Conservation (phyloP, 2,329 filamentous ascomycete genomes). For the Biscogniauxia mediterranea region DNA sequence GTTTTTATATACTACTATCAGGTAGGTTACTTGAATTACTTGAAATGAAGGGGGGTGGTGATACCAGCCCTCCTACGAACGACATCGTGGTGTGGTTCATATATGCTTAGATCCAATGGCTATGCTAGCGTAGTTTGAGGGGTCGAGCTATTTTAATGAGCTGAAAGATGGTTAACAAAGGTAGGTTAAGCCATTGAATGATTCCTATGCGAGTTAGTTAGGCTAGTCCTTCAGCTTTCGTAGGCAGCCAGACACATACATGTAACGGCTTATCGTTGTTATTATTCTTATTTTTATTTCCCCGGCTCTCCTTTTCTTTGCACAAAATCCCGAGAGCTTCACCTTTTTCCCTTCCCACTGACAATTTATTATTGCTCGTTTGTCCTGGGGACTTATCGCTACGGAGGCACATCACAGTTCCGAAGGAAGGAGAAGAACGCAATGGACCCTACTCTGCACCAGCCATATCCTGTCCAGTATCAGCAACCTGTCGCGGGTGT, state of each 20-base stretch:
- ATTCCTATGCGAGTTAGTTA: neutral
- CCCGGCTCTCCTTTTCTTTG: neutral
- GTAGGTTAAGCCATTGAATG: neutral
- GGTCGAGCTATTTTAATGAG: neutral
- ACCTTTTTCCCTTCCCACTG: neutral
- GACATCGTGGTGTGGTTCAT: neutral
- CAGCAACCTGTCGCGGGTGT: slow-evolving; percentile 1
- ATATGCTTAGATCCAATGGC: neutral
- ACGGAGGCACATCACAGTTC: neutral
- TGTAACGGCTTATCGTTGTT: neutral
- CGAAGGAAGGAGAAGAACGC: neutral
- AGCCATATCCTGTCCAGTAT: slow-evolving; percentile 8
- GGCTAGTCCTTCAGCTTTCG: neutral
- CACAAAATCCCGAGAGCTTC: neutral
- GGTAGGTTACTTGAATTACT: too few relatives aligned
- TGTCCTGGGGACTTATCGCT: neutral
- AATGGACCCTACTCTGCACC: slow-evolving; percentile 16
- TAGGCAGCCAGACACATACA: neutral
- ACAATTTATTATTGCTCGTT: neutral
- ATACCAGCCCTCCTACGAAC: neutral
- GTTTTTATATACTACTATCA: too few relatives aligned
- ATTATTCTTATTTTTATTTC: neutral
- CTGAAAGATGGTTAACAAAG: neutral
- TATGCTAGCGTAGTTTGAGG: neutral
- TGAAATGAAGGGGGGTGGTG: too few relatives aligned